Evolutionary conservation across 108 stramenopile genomes (phyloP).

Genomic region (Asterionellopsis glacialis): DNA sequence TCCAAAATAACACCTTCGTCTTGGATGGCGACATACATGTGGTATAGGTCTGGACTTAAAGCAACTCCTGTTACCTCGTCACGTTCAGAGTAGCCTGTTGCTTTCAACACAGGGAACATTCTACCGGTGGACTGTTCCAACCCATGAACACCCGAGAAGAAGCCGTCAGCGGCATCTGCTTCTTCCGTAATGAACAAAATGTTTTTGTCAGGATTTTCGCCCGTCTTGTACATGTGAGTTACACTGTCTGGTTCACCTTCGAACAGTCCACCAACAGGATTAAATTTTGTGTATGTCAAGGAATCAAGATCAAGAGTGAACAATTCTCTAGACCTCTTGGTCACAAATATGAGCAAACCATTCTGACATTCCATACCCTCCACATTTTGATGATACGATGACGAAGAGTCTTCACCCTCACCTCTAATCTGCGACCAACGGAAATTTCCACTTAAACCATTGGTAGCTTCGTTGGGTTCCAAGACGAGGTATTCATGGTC

Average conservation of each 20-base stretch:
- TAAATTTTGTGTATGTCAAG: conserved; percentile 10
- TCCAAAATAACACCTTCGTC: conserved; percentile 10
- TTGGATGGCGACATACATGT: conserved; percentile 16
- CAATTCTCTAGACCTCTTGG: conserved; percentile 25
- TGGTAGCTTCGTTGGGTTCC: conserved; percentile 15
- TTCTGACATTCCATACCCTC: conserved; percentile 37
- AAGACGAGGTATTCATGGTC: conserved; percentile 14
- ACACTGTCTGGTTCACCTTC: conserved; percentile 28
- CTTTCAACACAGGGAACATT: conserved; percentile 30
- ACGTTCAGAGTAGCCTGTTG: conserved; percentile 2
- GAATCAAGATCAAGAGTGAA: conserved; percentile 26
- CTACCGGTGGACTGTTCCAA: conserved; percentile 4
- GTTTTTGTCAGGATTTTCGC: neutral
- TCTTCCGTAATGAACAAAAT: conserved; percentile 1
- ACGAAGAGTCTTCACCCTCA: conserved; percentile 23
- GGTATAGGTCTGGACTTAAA: conserved; percentile 8
- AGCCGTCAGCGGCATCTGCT: neutral
- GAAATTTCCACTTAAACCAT: conserved; percentile 7
- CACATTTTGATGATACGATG: conserved; percentile 10
- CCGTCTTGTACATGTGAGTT: neutral
- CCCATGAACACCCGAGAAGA: conserved; percentile 28
- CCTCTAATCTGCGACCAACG: conserved; percentile 23
- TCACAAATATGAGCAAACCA: conserved; percentile 21
- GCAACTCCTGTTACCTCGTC: conserved; percentile 46
- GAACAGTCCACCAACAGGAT: conserved; percentile 18